Base-by-base conservation (phyloP, 345 rosid species). In the Citrus maxima region DNA sequence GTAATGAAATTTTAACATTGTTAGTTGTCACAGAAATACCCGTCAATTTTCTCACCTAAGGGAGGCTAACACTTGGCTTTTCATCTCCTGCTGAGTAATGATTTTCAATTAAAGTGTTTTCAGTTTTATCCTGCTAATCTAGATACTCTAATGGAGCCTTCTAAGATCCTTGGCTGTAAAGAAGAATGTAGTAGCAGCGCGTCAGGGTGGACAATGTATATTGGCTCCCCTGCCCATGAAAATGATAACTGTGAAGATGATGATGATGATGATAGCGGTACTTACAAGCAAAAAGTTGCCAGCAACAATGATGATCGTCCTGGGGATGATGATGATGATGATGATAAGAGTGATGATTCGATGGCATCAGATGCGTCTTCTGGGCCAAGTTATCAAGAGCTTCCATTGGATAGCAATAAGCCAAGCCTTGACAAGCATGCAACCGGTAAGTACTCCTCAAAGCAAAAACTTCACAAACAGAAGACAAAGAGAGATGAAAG, bases 301-400 rank as follows among this genome's bases (percentile, higher is more conserved):
- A 35, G 67, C 63, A 64, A 74, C 66, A 76, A 40, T 67, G 77
- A 83, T 71, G 34, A 82, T 35, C 7, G 56, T 60, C 78, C 74
- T 64, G 64, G 58, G 32, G 64, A 56, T 56, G 80, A 75, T 60
- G 63, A 49, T 30, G 72, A 78, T 14, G 70, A 71, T 27, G 56
- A 72, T 65, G 79, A 73, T 62, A 87, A 87, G 74, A 89, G 90
- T 59, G 95, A 90, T 84, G 93, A 90, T 56, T 92, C 95, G 1
- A 88, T 92, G 95, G 86, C 89, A 56, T 92, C 93, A 35, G 95
- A 92, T 79, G 95, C 95, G 55, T 90, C 93, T 25, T 92, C 95
- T 6, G 90, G 93, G 16, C 93, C 90, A 77, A 85, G 87, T 62
- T 88, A 81, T 62, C 86, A 38, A 4, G 80, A 88, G 76, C 61